A percentile compares a stretch with the other conserved stretches of the same genome.
Evolutionary conservation across 805 yeast genomes (phyloP).

Genomic region (Kuraishia hungarica): DNA sequence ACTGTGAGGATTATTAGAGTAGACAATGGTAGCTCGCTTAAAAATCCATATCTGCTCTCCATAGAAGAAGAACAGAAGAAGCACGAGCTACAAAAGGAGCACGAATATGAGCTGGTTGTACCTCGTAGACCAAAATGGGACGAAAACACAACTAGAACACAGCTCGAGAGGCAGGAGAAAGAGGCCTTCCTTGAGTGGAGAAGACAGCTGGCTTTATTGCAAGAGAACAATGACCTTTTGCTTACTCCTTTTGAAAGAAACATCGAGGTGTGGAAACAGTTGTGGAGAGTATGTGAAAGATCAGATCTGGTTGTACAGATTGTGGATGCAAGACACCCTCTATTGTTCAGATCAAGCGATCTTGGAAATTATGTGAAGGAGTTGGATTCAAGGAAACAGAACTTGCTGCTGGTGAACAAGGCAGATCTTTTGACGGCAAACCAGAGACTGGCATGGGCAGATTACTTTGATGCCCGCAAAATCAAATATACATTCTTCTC

Average conservation of each 20-base stretch:
- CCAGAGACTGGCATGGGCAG: slow-evolving; percentile 85
- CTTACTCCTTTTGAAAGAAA: slow-evolving; percentile 97
- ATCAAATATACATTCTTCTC: slow-evolving; percentile 88
- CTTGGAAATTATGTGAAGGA: slow-evolving; percentile 74
- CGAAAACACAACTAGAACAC: slow-evolving; percentile 56
- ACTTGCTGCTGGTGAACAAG: slow-evolving; percentile 81
- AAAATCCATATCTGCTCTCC: slow-evolving; percentile 53
- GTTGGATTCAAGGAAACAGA: slow-evolving; percentile 64
- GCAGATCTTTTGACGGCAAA: slow-evolving; percentile 76
- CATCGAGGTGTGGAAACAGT: slow-evolving; percentile 95
- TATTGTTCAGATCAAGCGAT: slow-evolving; percentile 82
- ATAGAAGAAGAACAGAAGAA: slow-evolving; percentile 57
- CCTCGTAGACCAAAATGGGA: slow-evolving; percentile 94
- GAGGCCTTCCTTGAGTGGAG: slow-evolving; percentile 94
- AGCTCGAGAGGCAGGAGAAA: slow-evolving; percentile 81
- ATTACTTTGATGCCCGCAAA: slow-evolving; percentile 57
- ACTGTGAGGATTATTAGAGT: slow-evolving; percentile 80
- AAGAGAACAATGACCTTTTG: slow-evolving; percentile 76
- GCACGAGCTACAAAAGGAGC: slow-evolving; percentile 54
- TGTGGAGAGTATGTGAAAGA: slow-evolving; percentile 96
- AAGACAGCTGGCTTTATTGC: slow-evolving; percentile 75
- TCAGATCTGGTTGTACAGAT: slow-evolving; percentile 92
- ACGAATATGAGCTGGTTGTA: slow-evolving; percentile 64
- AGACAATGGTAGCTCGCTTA: slow-evolving; percentile 29
- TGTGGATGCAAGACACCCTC: slow-evolving; percentile 94